Base-by-base conservation (phyloP, 352 stramenopile genomes). In the Aphanomyces stellatus region DNA sequence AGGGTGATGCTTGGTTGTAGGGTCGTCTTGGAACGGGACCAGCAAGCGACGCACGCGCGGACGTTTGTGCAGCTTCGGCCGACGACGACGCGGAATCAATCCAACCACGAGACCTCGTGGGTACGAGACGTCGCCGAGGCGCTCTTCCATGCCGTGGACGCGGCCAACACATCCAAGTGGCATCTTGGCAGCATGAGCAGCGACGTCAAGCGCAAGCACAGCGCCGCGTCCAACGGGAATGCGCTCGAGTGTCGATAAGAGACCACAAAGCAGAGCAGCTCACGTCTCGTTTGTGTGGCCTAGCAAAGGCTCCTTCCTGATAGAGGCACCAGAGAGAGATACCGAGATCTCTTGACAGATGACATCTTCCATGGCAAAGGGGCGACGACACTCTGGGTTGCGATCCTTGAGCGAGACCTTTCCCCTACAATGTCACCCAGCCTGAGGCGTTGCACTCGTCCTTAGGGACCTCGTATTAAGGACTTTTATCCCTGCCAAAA, bases 11-110 rank as follows among this genome's bases (percentile, higher is more conserved):
- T 27, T 24, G 8, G 42, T 27, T 8, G 19, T 35, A 57, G 49
- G 49, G 30, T 57, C 25, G 49, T 57, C 13, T 57, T 57, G 22
- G 49, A 57, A 22, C 49, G 49, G 10, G 49, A 57, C 49, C 49
- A 57, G 49, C 22, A 57, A 8, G 27, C 49, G 6, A 57, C 49
- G 30, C 25, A 34, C 19, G 49, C 49, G 49, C 49, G 49, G 1
- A 57, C 49, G 30, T 35, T 57, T 6, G 49, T 57, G 11, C 25
- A 57, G 28, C 33, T 22, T 30, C 25, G 49, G 19, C 17, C 49
- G 33, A 57, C 22, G 11, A 30, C 22, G 7, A 22, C 49, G 25
- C 30, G 17, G 25, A 13, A 57, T n/a, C 22, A 57, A 22, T 34
- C 22, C 1, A 22, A 24, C n/a, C 25, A 22, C 13, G 19, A 30